Evolutionary conservation across 306 rosid species (phyloP).

Genomic region (Lathyrus sativus): DNA sequence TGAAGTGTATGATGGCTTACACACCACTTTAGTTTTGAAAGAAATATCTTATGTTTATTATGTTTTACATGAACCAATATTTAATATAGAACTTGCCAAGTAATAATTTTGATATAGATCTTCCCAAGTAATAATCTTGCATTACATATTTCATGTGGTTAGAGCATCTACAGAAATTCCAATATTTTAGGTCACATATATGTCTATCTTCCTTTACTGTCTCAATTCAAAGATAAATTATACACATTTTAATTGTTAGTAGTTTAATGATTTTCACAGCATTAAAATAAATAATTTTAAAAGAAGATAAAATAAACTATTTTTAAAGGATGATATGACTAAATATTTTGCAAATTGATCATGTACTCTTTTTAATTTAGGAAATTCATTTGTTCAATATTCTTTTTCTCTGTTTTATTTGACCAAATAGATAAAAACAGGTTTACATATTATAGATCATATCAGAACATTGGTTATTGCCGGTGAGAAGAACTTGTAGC

Average conservation of each 20-base stretch:
- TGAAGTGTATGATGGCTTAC: no score
- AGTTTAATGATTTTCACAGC: slow-evolving; percentile 3
- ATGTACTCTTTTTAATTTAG: no score
- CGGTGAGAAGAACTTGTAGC: not conserved
- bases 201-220: slow-evolving; percentile 19
- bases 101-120: no score
- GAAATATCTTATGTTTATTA: slow-evolving; percentile 9
- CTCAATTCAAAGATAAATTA: not conserved
- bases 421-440: not conserved
- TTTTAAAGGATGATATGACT: slow-evolving; percentile 22
- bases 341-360: slow-evolving; percentile 26
- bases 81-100: slow-evolving; percentile 25
- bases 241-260: slow-evolving; percentile 4
- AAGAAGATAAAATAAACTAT: slow-evolving; percentile 4
- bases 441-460: slow-evolving; percentile 14
- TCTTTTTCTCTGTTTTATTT: slow-evolving; percentile 33
- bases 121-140: no score
- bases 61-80: slow-evolving; percentile 18
- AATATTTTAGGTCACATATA: not conserved
- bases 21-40: no score
- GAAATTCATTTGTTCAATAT: slow-evolving; percentile 15
- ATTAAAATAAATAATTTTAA: not conserved
- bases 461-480: slow-evolving; percentile 9
- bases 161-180: not conserved
- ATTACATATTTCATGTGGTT: slow-evolving; percentile 10